Percentiles rank a stretch among this genome's conserved stretches.
Evolutionary conservation across 371 early-diverging fungal genomes (phyloP).

Genomic region (Actinomucor elegans): DNA sequence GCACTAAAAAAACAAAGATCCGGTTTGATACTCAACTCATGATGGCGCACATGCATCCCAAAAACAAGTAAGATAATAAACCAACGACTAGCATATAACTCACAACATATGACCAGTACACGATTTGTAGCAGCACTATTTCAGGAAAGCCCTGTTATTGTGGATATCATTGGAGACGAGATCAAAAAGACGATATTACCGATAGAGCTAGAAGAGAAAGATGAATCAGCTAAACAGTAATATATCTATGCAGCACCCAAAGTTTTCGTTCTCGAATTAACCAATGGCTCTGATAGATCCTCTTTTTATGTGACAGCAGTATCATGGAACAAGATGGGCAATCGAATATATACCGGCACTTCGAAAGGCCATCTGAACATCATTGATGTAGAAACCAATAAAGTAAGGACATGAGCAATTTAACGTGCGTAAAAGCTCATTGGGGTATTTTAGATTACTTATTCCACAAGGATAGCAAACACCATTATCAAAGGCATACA

Average conservation of each 20-base stretch:
- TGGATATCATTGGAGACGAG: slow-evolving; percentile 43
- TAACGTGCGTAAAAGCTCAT: neutral
- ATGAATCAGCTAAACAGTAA: slow-evolving; percentile 6
- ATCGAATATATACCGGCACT: slow-evolving; percentile 72
- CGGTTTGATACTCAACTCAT: slow-evolving; percentile 68
- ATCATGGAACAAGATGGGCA: slow-evolving; percentile 56
- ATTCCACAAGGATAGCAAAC: slow-evolving; percentile 39
- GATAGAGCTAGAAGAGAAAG: slow-evolving; percentile 24
- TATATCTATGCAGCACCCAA: no score
- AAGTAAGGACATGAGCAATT: no score
- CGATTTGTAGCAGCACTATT: slow-evolving; percentile 57
- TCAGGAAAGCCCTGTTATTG: slow-evolving; percentile 53
- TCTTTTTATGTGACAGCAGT: slow-evolving; percentile 34
- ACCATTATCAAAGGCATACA: slow-evolving; percentile 67
- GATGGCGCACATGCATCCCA: slow-evolving; percentile 73
- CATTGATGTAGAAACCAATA: slow-evolving; percentile 52
- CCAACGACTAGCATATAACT: no score
- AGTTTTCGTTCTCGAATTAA: no score
- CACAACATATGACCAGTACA: no score
- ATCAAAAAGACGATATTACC: slow-evolving; percentile 19
- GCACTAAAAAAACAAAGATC: slow-evolving; percentile 50
- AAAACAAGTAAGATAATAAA: slow-evolving; percentile 60
- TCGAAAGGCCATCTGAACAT: slow-evolving; percentile 68
- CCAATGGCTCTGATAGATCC: neutral
- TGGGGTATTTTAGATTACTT: neutral